Conservation (phyloP, 495 filamentous ascomycete species). For the Neurospora cerealis region DNA sequence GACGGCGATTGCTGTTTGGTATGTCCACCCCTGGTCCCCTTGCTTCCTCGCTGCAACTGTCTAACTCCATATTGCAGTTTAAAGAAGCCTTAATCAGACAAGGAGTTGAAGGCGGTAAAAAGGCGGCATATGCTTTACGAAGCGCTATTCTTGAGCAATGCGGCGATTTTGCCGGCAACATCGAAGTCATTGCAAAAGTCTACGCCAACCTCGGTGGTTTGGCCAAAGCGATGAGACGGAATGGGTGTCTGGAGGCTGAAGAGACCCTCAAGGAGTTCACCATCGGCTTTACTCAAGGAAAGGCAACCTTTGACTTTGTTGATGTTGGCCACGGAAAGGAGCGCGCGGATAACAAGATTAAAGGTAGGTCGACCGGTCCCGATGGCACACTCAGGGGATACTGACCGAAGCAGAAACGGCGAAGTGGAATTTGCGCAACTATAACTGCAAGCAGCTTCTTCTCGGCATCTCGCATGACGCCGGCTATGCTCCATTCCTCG, state of each 20-base stretch:
- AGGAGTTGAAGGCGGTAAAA: slow-evolving; percentile 60
- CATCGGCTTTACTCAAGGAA: slow-evolving; percentile 65
- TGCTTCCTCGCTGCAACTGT: not conserved
- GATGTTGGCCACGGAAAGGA: slow-evolving; percentile 65
- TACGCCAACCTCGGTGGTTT: slow-evolving; percentile 62
- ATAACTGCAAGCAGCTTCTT: slow-evolving; percentile 72
- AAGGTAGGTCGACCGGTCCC: slow-evolving; percentile 35
- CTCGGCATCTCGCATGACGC: slow-evolving; percentile 71
- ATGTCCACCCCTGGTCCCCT: slow-evolving; percentile 13
- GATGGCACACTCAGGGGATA: not conserved
- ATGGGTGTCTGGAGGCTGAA: slow-evolving; percentile 46
- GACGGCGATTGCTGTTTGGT: slow-evolving; percentile 71
- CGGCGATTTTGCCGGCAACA: slow-evolving; percentile 29
- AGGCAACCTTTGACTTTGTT: slow-evolving; percentile 61
- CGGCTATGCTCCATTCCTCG: slow-evolving; percentile 61
- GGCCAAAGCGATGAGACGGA: slow-evolving; percentile 45
- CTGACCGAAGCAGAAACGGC: slow-evolving; percentile 41
- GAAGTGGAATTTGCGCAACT: slow-evolving; percentile 53
- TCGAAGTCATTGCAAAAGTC: slow-evolving; percentile 56
- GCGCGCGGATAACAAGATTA: slow-evolving; percentile 62
- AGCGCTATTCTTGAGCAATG: slow-evolving; percentile 43
- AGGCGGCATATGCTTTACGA: slow-evolving; percentile 55
- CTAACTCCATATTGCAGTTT: slow-evolving; percentile 37
- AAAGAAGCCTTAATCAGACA: slow-evolving; percentile 51
- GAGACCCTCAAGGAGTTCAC: slow-evolving; percentile 55